Evolutionary conservation across 1,139 yeast species (phyloP).

Genomic region (Nakaseomyces kungkrabaensis): DNA sequence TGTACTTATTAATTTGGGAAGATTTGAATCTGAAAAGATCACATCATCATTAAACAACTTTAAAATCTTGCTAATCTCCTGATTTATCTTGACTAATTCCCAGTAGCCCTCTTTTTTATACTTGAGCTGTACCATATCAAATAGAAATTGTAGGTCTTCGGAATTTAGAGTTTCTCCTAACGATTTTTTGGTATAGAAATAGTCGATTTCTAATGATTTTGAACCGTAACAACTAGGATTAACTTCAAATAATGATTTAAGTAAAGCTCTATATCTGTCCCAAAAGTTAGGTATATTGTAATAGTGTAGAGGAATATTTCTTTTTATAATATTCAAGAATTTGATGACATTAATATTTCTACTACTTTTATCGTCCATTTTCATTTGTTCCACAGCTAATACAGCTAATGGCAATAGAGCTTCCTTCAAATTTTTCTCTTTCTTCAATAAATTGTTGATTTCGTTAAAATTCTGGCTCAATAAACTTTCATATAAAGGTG

Average conservation of each 20-base stretch:
- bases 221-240: conserved; percentile 7
- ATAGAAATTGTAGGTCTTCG: conserved; percentile 17
- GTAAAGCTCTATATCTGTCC: conserved; percentile 8
- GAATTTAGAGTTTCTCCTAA: conserved; percentile 12
- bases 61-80: conserved; percentile 11
- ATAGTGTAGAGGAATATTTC: not conserved
- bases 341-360: not conserved
- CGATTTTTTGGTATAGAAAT: conserved; percentile 16
- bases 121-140: conserved; percentile 9
- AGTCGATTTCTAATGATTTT: conserved; percentile 12
- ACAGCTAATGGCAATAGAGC: not conserved
- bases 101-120: conserved; percentile 7
- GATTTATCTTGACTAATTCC: conserved; percentile 13
- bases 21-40: conserved; percentile 13
- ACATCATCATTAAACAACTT: conserved; percentile 11
- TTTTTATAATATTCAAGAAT: not conserved
- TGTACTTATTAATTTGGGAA: conserved; percentile 13
- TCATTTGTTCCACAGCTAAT: not conserved
- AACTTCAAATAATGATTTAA: conserved; percentile 11
- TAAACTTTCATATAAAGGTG: conserved; percentile 3
- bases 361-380: not conserved
- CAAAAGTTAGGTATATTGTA: conserved; percentile 11
- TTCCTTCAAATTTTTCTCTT: not conserved
- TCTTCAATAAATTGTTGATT: conserved; percentile 5
- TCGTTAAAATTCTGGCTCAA: conserved; percentile 9